Evolutionary conservation across 73 alveolate genomes (phyloP).

Genomic region (Paramecium octaurelia): DNA sequence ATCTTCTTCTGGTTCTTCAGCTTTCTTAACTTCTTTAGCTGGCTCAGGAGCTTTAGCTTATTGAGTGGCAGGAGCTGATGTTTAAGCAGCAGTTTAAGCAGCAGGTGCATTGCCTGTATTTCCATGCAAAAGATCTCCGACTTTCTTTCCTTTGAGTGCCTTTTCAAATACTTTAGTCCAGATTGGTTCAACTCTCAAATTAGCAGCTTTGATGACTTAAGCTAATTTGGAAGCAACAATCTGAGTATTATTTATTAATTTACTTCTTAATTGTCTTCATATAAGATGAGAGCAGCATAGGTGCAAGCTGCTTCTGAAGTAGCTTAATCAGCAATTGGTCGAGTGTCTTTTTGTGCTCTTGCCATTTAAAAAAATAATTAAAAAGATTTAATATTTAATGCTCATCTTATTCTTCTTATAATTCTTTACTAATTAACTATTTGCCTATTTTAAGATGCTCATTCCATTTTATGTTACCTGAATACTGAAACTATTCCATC

Average conservation of each 20-base stretch:
- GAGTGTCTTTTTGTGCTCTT: constrained; percentile 22
- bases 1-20: constrained; percentile 67
- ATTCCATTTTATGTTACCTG: not conserved
- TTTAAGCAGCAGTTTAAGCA: constrained; percentile 53
- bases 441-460: not conserved
- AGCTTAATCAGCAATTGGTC: constrained; percentile 16
- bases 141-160: constrained; percentile 80
- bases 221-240: constrained; percentile 74
- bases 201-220: constrained; percentile 80
- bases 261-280: constrained; percentile 40
- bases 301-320: constrained; percentile 22
- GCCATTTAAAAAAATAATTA: constrained; percentile 2
- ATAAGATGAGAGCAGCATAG: constrained; percentile 14
- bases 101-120: constrained; percentile 80
- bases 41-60: constrained; percentile 49
- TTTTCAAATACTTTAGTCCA: constrained; percentile 90
- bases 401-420: not conserved
- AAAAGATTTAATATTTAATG: constrained; percentile 15
- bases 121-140: constrained; percentile 74
- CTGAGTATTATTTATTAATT: not conserved
- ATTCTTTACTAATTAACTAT: not conserved
- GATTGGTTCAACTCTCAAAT: constrained; percentile 86
- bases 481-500: not conserved
- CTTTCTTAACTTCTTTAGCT: constrained; percentile 18
- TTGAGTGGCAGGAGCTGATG: constrained; percentile 69